Evolutionary conservation across 202 grass and related monocot species (phyloP).

Genomic region (Carex arenaria): DNA sequence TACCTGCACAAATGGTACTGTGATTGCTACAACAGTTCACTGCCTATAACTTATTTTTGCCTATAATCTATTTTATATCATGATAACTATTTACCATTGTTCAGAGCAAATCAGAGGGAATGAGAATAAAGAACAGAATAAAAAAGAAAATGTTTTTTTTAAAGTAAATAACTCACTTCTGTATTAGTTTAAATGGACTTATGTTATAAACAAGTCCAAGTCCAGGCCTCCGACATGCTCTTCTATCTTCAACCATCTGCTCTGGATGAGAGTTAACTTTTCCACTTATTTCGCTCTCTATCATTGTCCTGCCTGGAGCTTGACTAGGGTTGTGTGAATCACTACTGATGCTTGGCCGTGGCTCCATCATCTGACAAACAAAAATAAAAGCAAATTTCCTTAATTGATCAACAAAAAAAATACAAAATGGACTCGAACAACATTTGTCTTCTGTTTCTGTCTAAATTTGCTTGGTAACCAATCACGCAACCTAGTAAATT

Average conservation of each 20-base stretch:
- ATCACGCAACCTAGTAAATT: background rate
- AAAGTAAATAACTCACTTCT: background rate
- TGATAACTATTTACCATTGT: background rate
- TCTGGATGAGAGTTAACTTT: background rate
- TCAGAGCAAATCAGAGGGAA: background rate
- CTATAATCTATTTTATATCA: background rate
- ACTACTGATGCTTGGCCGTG: background rate
- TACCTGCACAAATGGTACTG: background rate
- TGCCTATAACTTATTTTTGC: background rate
- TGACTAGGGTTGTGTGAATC: background rate
- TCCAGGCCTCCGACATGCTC: background rate
- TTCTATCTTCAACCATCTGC: background rate
- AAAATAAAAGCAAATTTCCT: background rate
- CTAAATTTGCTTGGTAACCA: background rate
- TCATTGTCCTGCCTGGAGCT: background rate
- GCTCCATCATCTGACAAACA: background rate
- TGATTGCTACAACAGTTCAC: background rate
- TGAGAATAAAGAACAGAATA: background rate
- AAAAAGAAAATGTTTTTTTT: background rate
- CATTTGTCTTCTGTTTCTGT: background rate
- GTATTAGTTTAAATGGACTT: background rate
- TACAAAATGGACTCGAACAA: background rate
- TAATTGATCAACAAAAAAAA: background rate
- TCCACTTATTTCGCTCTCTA: background rate
- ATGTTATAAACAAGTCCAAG: conserved; percentile 8